Evolutionary conservation across 2,329 filamentous ascomycete species (phyloP), one percentile per base, ranked within the genome.

Genomic region (Xenoacremonium recifei): DNA sequence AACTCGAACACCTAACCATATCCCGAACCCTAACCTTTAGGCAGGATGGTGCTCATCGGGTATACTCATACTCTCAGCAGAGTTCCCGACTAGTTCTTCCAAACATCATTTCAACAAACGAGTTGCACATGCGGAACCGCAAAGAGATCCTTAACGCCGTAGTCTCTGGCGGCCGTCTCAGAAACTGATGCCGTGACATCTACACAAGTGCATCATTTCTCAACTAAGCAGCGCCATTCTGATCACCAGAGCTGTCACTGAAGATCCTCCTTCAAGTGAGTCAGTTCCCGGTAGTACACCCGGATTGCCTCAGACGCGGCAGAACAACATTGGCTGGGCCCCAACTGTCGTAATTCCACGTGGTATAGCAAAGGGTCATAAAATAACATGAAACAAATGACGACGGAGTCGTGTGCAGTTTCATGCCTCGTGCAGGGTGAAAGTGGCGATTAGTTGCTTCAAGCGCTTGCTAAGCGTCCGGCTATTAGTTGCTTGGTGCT

Each of bases 341-440:
- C 18, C 15, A 7, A 27, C 7, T 9, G 9, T 27, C 23, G n/a
- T n/a, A n/a, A 23, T 19, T 18, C 41, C 42, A 44, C 42, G 42
- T 44, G 42, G 42, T 36, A 31, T 25, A 3, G 2, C 30, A 36
- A 25, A n/a, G n/a, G n/a, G 19, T 31, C 37, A 27, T 21, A 18
- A 17, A 18, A 11, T 19, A 15, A 20, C 21, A 33, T 37, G 39
- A 37, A 41, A 40, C 32, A 13, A 20, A 40, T 44, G 37, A 40
- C 42, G 33, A 33, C 21, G 21, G 33, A 21, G 32, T 21, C 16
- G 27, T 6, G 10, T 32, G 29, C 16, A 15, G 42, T 30, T 40
- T 44, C 37, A 40, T 34, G 16, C n/a, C n/a, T n/a, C n/a, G n/a
- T n/a, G n/a, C n/a, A n/a, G n/a, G n/a, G n/a, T n/a, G n/a, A n/a